Evolutionary conservation across 2,329 filamentous ascomycete species (phyloP).

Genomic region (Fusarium paranaense): DNA sequence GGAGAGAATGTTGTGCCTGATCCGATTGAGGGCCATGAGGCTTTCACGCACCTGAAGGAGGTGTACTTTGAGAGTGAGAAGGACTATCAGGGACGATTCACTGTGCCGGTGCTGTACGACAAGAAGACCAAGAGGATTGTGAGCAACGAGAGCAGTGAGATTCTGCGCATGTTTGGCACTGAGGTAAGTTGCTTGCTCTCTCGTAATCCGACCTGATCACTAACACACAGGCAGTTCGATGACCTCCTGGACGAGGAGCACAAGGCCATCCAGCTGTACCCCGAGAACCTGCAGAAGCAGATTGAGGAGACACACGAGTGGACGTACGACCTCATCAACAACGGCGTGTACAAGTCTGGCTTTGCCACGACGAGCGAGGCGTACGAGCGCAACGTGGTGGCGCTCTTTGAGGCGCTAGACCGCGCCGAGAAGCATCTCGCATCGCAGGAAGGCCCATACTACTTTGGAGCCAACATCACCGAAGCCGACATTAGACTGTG

Average conservation of each 20-base stretch:
- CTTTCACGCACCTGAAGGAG: slow-evolving; percentile 76
- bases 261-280: slow-evolving; percentile 74
- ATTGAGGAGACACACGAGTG: slow-evolving; percentile 86
- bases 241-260: slow-evolving; percentile 71
- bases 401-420: slow-evolving; percentile 83
- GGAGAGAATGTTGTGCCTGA: slow-evolving; percentile 74
- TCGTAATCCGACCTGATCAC: neutral
- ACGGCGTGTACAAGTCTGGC: slow-evolving; percentile 80
- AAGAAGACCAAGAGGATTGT: slow-evolving; percentile 81
- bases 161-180: slow-evolving; percentile 88
- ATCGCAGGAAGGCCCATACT: slow-evolving; percentile 69
- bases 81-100: slow-evolving; percentile 82
- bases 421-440: slow-evolving; percentile 77
- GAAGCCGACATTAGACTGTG: slow-evolving; percentile 83
- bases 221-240: slow-evolving; percentile 70
- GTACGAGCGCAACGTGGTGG: slow-evolving; percentile 78
- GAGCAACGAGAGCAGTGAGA: slow-evolving; percentile 92
- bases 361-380: slow-evolving; percentile 87
- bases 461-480: slow-evolving; percentile 80
- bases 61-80: slow-evolving; percentile 82
- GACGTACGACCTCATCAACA: slow-evolving; percentile 81
- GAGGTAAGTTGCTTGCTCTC: slow-evolving; percentile 62
- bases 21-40: slow-evolving; percentile 77
- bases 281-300: slow-evolving; percentile 67
- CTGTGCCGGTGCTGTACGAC: slow-evolving; percentile 89